Evolutionary conservation across 257 asterid genomes (phyloP).

Genomic region (Lycium barbarum): DNA sequence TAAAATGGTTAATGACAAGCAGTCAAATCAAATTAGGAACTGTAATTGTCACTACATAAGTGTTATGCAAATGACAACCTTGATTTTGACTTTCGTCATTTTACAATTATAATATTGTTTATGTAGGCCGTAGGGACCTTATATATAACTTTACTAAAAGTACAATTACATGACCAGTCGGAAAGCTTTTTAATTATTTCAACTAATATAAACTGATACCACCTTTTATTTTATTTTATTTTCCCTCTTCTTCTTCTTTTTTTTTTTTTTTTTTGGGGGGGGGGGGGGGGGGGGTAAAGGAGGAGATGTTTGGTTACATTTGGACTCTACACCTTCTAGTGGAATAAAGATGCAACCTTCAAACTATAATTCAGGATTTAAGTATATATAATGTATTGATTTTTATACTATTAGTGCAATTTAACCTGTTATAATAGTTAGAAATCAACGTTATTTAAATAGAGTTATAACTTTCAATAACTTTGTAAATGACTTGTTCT

Average conservation of each 20-base stretch:
- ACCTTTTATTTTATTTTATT: too few species aligned
- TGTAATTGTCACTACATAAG: neutral
- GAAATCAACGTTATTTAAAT: neutral
- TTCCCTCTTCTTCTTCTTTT: too few species aligned
- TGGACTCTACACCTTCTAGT: too few species aligned
- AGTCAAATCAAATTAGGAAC: neutral
- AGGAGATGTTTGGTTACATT: too few species aligned
- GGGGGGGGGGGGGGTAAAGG: too few species aligned
- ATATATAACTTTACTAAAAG: neutral
- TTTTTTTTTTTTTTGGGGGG: too few species aligned
- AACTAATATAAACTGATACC: too few species aligned
- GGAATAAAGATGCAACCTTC: too few species aligned
- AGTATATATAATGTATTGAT: too few species aligned
- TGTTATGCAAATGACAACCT: conserved; percentile 5
- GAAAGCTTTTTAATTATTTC: neutral
- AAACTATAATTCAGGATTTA: too few species aligned
- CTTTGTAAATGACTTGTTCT: neutral
- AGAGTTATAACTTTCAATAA: neutral
- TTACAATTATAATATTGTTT: neutral
- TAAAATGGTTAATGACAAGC: neutral
- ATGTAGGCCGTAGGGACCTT: neutral
- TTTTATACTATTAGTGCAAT: too few species aligned
- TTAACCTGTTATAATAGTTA: neutral
- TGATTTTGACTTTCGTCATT: neutral
- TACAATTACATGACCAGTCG: neutral